These are phyloP conservation scores for Trichoderma guizhouense DNA, from an alignment of 2,329 filamentous ascomycete genomes.

Conservation along the genomic window DNA sequence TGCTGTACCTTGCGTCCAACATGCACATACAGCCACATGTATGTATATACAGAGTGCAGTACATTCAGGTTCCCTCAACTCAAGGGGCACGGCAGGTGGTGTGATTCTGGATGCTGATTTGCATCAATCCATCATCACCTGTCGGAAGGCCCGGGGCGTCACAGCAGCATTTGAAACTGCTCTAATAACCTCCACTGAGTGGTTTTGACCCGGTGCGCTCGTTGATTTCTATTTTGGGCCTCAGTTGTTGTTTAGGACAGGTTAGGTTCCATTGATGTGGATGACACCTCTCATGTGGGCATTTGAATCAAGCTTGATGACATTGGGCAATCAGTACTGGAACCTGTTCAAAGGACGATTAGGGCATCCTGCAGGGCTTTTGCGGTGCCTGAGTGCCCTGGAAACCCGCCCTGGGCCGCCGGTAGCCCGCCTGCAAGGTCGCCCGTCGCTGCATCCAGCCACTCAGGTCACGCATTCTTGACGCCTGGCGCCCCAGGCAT, in stretches of 20 bases:
- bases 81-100: not conserved
- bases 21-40: not conserved
- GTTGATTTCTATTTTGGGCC: no score
- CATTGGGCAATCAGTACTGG: not conserved
- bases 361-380: not conserved
- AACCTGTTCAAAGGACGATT: not conserved
- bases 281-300: not conserved
- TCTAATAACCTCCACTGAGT: not conserved
- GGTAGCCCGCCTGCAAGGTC: not conserved
- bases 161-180: not conserved
- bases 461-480: slow-evolving; percentile 8
- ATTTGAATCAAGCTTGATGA: not conserved
- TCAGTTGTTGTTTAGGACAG: no score
- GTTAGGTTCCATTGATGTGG: not conserved
- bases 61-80: not conserved
- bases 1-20: not conserved
- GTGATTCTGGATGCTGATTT: not conserved
- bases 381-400: slow-evolving; percentile 7
- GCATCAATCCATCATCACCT: not conserved
- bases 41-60: not conserved
- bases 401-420: slow-evolving; percentile 8
- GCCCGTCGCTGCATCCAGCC: slow-evolving; percentile 1
- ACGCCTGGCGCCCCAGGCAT: slow-evolving; percentile 32
- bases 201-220: no score
- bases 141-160: slow-evolving; percentile 4